Base-by-base conservation (phyloP, 2,329 filamentous ascomycete species). In the Sarocladiaceae sp. region DNA sequence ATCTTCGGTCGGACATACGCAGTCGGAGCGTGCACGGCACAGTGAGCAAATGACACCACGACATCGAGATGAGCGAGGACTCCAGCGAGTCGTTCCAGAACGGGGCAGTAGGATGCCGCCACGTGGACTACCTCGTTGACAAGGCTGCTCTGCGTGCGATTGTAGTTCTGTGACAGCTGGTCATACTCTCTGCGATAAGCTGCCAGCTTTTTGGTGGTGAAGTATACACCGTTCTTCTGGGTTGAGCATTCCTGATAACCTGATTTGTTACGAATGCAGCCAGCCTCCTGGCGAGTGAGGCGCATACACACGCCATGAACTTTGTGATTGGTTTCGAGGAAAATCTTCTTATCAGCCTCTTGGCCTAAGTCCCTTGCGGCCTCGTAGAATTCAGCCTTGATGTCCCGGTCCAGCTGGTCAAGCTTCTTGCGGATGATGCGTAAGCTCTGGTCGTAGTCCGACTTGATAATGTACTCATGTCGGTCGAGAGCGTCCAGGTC, bases 181-280 rank as follows among this genome's bases (percentile, higher is more conserved):
- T 99, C 93, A 59, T 96, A 91, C 62, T 99, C 93, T 51, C 93
- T 83, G 28, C 94, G 87, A 61, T 92, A 82, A 23, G 84, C 79
- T 63, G 91, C 87, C 60, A 99, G 77, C 28, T 80, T 84, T 51
- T 83, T 84, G 3, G 94, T 99, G 1, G 94, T 97, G 69, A 99
- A 99, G 73, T 94, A 99, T 52, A 97, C 94, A 39, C 94, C 94
- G 66, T 97, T 99, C 78, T 99, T 99, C 71, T 97, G 94, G 0
- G 95, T 99, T 0, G 92, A 96, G 67, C 91, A 96, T 69, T 99
- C 94, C 62, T 93, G 87, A 62, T 97, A 99, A 48, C 84, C 78
- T 54, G 83, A 85, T 65, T 94, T 96, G 70, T 95, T 95, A 55
- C 94, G 87, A 60, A 99, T 99, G 62, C 90, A 95, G 15, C 88